A percentile compares a stretch with the other conserved stretches of the same genome.
Conservation (phyloP, 768 basidiomycete genomes). For the Leccinum sublutescens region DNA sequence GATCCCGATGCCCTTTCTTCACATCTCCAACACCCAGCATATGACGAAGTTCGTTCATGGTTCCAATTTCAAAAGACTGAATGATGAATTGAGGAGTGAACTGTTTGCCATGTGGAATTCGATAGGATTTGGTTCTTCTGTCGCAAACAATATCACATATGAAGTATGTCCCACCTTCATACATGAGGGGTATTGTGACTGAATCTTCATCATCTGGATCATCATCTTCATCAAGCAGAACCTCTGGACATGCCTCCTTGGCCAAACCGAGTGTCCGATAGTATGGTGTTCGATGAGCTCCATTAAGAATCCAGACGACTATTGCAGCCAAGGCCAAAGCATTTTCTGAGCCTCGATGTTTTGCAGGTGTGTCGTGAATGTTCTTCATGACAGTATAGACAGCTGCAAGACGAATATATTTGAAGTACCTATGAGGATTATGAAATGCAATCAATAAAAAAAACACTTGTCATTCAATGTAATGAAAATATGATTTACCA, state of each 20-base stretch:
- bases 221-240: neutral
- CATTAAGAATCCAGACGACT: slow-evolving; percentile 6
- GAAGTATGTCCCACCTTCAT: slow-evolving; percentile 6
- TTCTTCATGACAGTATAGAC: neutral
- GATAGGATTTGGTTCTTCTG: rapidly evolving
- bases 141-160: neutral
- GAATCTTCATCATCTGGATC: neutral
- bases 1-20: neutral
- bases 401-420: neutral
- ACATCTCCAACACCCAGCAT: neutral
- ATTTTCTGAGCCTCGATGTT: neutral
- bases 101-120: neutral
- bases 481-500: neutral
- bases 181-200: slow-evolving; percentile 1
- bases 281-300: neutral
- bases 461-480: neutral
- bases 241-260: neutral
- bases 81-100: neutral
- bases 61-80: neutral
- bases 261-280: neutral
- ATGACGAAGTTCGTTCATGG: neutral
- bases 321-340: slow-evolving; percentile 3
- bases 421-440: slow-evolving; percentile 4
- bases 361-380: neutral
- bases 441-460: neutral